Conservation (phyloP, 1,139 yeast genomes). For the Taphrina communis region DNA sequence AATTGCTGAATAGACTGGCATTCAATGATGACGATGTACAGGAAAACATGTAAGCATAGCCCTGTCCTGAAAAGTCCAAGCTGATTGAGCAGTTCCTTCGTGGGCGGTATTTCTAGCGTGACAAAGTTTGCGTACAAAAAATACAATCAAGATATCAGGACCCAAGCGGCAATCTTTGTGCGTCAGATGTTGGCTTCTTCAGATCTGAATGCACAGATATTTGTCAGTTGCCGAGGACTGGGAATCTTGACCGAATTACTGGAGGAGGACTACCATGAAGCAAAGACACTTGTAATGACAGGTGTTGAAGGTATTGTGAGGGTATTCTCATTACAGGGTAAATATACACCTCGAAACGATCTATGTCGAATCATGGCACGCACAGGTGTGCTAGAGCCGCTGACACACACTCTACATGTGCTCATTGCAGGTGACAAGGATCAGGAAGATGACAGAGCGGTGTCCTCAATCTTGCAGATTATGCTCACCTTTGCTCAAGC, state of each 20-base stretch:
- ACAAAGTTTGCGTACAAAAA: conserved; percentile 53
- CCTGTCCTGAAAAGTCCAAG: not conserved
- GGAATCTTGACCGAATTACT: conserved; percentile 60
- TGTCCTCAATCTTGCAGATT: conserved; percentile 48
- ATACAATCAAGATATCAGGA: conserved; percentile 54
- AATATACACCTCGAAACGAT: conserved; percentile 57
- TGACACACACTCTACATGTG: conserved; percentile 55
- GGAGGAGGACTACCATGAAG: conserved; percentile 58
- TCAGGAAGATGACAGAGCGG: conserved; percentile 33
- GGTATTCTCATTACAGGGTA: conserved; percentile 56
- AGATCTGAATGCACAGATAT: conserved; percentile 57
- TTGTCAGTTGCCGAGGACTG: conserved; percentile 65
- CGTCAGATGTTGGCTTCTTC: conserved; percentile 53
- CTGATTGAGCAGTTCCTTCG: conserved; percentile 51
- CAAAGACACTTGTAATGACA: conserved; percentile 58
- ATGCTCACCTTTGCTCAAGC: conserved; percentile 50
- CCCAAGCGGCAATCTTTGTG: conserved; percentile 58
- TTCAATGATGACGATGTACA: conserved; percentile 54
- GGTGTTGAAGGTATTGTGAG: conserved; percentile 59
- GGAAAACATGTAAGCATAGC: conserved; percentile 55
- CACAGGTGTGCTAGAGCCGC: conserved; percentile 60
- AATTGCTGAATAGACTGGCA: conserved; percentile 56
- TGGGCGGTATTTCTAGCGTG: conserved; percentile 66
- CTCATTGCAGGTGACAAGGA: conserved; percentile 47
- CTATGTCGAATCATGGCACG: conserved; percentile 62